A percentile compares a stretch with the other conserved stretches of the same genome.
Conservation (phyloP, 495 filamentous ascomycete genomes). For the Penicillium arizonense region DNA sequence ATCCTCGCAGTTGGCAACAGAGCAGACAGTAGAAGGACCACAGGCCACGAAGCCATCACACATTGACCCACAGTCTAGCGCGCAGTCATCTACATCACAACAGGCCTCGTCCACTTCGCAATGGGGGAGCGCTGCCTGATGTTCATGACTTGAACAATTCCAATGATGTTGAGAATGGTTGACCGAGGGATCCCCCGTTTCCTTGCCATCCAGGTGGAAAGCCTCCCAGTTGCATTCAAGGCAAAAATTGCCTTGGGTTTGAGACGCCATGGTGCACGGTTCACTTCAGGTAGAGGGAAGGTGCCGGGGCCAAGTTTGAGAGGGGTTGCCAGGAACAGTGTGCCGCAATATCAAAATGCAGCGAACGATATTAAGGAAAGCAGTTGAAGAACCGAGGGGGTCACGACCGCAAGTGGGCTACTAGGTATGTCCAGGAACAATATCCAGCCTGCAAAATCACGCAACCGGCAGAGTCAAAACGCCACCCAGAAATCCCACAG, state of each 20-base stretch:
- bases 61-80: conserved; percentile 38
- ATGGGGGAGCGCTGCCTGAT: conserved; percentile 23
- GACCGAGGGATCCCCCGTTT: conserved; percentile 19
- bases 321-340: not conserved
- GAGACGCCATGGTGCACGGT: conserved; percentile 35
- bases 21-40: conserved; percentile 40
- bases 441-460: conserved; percentile 8
- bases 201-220: conserved; percentile 37
- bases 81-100: conserved; percentile 45
- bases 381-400: conserved; percentile 2
- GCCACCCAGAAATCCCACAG: not conserved
- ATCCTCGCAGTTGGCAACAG: conserved; percentile 36
- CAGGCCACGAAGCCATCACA: conserved; percentile 49
- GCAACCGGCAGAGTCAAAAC: conserved; percentile 4
- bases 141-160: conserved; percentile 32
- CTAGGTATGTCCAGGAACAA: conserved; percentile 12
- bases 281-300: conserved; percentile 12
- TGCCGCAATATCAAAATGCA: not conserved
- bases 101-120: conserved; percentile 38
- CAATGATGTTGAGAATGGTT: conserved; percentile 24
- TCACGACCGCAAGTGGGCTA: conserved; percentile 18
- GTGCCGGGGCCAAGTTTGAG: not conserved
- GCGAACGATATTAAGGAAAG: not conserved
- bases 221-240: conserved; percentile 46
- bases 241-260: conserved; percentile 38